Conservation (phyloP, 163 green algal genomes). For the Chlorella variabilis region DNA sequence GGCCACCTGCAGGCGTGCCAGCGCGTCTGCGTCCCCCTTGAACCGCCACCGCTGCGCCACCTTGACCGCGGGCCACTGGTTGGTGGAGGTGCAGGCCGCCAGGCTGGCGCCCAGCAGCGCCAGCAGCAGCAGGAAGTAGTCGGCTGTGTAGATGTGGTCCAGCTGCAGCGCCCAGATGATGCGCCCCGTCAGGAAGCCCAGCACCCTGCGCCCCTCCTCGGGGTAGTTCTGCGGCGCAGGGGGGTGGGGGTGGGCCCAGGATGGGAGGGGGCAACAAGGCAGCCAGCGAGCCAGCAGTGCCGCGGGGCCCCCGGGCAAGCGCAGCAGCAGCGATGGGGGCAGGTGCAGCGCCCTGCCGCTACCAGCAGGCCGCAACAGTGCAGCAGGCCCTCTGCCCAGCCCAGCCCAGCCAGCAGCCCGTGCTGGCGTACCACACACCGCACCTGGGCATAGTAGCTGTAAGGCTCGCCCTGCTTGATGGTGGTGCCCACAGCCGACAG, state of each 20-base stretch:
- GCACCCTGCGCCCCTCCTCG: slow-evolving; percentile 65
- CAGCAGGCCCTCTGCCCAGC: neutral
- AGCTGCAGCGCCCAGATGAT: slow-evolving; percentile 81
- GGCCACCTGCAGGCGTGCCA: slow-evolving; percentile 18
- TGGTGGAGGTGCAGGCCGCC: slow-evolving; percentile 90
- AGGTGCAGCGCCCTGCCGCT: too few relatives aligned
- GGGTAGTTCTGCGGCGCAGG: slow-evolving; percentile 77
- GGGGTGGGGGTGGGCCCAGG: neutral
- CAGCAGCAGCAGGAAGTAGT: slow-evolving; percentile 91
- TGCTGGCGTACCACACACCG: neutral
- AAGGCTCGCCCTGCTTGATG: slow-evolving; percentile 90
- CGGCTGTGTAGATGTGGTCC: slow-evolving; percentile 96
- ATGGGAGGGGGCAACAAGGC: neutral
- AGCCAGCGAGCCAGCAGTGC: too few relatives aligned
- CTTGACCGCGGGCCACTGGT: slow-evolving; percentile 48
- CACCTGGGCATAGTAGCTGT: slow-evolving; percentile 82
- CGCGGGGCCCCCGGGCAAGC: too few relatives aligned
- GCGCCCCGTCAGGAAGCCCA: slow-evolving; percentile 87
- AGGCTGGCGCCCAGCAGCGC: slow-evolving; percentile 86
- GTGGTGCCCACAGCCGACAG: slow-evolving; percentile 92
- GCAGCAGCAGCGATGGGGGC: too few relatives aligned
- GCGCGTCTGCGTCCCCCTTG: slow-evolving; percentile 38
- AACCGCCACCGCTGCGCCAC: slow-evolving; percentile 80
- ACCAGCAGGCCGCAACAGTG: too few relatives aligned
- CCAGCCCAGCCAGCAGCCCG: neutral